Evolutionary conservation across 2,329 filamentous ascomycete genomes (phyloP).

Genomic region (Pseudofabraea citricarpa): DNA sequence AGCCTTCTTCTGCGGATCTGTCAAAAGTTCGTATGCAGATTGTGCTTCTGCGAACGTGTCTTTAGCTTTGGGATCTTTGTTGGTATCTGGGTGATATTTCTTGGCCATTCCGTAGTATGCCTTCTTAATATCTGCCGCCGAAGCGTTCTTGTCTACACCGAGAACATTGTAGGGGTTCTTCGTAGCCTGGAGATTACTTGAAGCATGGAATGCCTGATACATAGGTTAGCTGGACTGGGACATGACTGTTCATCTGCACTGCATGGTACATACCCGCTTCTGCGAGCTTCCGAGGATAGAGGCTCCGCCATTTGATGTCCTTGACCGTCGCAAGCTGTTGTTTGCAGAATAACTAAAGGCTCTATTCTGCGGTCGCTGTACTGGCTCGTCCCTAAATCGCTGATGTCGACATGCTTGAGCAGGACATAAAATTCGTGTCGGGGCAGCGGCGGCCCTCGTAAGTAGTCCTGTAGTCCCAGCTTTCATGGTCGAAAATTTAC

Average conservation of each 20-base stretch:
- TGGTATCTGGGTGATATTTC: constrained; percentile 96
- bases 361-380: no score
- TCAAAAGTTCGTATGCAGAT: constrained; percentile 87
- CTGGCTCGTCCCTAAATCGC: constrained; percentile 12
- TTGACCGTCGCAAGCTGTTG: no score
- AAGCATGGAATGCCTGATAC: constrained; percentile 27
- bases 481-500: constrained; percentile 22
- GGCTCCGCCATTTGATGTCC: not conserved
- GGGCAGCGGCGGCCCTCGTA: constrained; percentile 23
- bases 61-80: constrained; percentile 90
- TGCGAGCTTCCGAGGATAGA: constrained; percentile 4
- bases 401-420: constrained; percentile 18
- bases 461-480: constrained; percentile 25
- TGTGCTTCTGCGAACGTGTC: constrained; percentile 94
- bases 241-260: no score
- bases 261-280: constrained; percentile 24
- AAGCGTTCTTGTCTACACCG: constrained; percentile 78
- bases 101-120: constrained; percentile 97
- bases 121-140: constrained; percentile 88
- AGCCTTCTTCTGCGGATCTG: constrained; percentile 87
- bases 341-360: no score
- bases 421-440: constrained; percentile 22
- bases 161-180: constrained; percentile 85
- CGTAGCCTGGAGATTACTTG: constrained; percentile 22
- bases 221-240: no score